Base-by-base conservation (phyloP, 768 basidiomycete species). In the Kwoniella botswanensis region DNA sequence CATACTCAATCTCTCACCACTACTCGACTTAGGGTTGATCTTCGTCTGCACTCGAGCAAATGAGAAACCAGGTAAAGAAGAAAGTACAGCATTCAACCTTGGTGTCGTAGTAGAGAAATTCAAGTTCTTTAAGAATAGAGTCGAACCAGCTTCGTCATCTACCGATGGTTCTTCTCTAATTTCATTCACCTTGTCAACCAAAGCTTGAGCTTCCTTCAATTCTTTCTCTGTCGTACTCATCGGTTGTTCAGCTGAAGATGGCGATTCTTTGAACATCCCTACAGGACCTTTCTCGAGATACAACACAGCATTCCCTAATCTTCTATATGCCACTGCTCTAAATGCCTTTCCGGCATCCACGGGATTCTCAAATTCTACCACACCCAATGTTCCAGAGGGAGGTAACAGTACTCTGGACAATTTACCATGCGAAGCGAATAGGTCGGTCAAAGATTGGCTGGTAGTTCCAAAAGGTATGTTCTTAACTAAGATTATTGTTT, bases 401-500 rank as follows among this genome's bases (percentile, higher is more conserved):
- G 96, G 94, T 0, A 98, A 88, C 3, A 97, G 83, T 7, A 97
- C 88, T 12, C 92, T 87, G 21, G 77, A 86, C 26, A 96, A 84
- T 65, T 86, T 84, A 3, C 94, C 94, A 75, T 94, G 90, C 0
- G 87, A 86, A 63, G 88, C 87, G 77, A 98, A 94, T 59, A 98
- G 82, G 70, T 90, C 90, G 24, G 88, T 88, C n/a, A 98, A 88
- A 72, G 93, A 88, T 18, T 89, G 87, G 0, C 86, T 83, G 0
- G 90, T 88, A 2, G 94, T 96, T 6, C 92, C 93, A 77, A 92
- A 96, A 0, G 97, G 96, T 56, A 99, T 93, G 84, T 98, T 98
- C 86, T 98, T 98, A 72, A 98, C 92, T 18, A 99, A 88, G 71
- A 98, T 90, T 43, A 87, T 89, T 0, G 92, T 95, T 76, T 91